Conservation (phyloP, 371 early-diverging fungal genomes). For the Phascolomyces articulosus region DNA sequence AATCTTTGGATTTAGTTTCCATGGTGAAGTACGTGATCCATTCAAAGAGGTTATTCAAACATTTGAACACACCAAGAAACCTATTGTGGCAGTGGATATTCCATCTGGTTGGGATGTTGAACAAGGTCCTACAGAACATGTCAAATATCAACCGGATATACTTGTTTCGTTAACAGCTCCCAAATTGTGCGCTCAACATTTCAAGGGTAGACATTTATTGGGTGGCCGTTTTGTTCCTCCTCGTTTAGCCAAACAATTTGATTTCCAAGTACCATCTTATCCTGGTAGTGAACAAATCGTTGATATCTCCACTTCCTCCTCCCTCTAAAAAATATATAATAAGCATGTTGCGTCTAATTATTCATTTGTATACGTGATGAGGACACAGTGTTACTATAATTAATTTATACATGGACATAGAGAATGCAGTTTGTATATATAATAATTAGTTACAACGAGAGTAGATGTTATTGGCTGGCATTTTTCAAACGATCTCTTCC, state of each 20-base stretch:
- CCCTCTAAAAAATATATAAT: background rate
- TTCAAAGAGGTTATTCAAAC: conserved; percentile 68
- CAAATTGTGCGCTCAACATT: conserved; percentile 71
- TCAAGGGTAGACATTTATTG: conserved; percentile 83
- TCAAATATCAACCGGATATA: conserved; percentile 72
- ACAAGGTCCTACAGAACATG: conserved; percentile 54
- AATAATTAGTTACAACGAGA: too few species aligned
- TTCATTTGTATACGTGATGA: conserved; percentile 7
- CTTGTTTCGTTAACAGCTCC: conserved; percentile 93
- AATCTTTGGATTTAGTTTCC: conserved; percentile 93
- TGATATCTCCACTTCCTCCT: conserved; percentile 16
- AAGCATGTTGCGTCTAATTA: background rate
- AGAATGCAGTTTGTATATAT: too few species aligned
- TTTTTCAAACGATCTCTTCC: too few species aligned
- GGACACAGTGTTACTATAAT: too few species aligned
- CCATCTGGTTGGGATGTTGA: conserved; percentile 96
- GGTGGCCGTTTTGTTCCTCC: conserved; percentile 90
- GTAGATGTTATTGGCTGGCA: too few species aligned
- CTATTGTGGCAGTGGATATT: conserved; percentile 85
- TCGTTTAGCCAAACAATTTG: conserved; percentile 61
- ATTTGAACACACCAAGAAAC: conserved; percentile 52
- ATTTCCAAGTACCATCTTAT: conserved; percentile 66
- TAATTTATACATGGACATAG: too few species aligned
- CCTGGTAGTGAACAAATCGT: conserved; percentile 69
- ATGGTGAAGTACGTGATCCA: conserved; percentile 80